These are phyloP conservation scores for Alternaria postmessia DNA, from an alignment of 2,329 filamentous ascomycete genomes.

Conservation along the genomic window DNA sequence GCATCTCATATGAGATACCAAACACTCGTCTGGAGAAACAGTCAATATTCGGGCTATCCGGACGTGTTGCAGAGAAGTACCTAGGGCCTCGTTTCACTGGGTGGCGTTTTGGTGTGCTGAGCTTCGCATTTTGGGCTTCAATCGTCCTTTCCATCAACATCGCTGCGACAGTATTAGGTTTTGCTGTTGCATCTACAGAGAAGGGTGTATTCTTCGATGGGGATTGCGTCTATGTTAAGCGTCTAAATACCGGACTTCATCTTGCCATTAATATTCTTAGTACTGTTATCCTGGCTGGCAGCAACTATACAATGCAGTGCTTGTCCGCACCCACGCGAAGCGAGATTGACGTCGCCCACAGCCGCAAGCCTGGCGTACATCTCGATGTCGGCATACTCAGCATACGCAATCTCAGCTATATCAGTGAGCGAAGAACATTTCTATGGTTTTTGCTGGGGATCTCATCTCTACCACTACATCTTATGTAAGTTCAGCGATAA, in stretches of 20 bases:
- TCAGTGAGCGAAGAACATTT: neutral
- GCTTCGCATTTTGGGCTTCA: slow-evolving; percentile 15
- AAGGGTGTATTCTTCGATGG: too few species aligned
- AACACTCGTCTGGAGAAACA: neutral
- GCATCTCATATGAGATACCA: neutral
- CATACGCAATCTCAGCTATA: slow-evolving; percentile 22
- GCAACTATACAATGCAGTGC: slow-evolving; percentile 57
- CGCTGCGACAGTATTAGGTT: neutral
- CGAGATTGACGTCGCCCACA: slow-evolving; percentile 61
- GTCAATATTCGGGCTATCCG: neutral
- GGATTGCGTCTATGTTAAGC: too few species aligned
- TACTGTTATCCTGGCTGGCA: neutral
- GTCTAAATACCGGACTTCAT: neutral
- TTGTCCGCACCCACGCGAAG: slow-evolving; percentile 59
- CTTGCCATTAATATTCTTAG: neutral
- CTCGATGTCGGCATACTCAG: slow-evolving; percentile 34
- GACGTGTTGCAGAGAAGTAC: neutral
- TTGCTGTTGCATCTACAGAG: neutral
- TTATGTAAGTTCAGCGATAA: slow-evolving; percentile 14
- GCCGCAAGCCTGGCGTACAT: slow-evolving; percentile 24
- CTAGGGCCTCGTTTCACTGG: slow-evolving; percentile 17
- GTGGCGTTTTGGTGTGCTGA: slow-evolving; percentile 27
- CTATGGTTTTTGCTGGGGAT: slow-evolving; percentile 26
- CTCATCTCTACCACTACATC: slow-evolving; percentile 31
- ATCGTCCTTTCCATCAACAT: neutral